Evolutionary conservation across 2,329 filamentous ascomycete genomes (phyloP).

Genomic region (Diaporthe caulivora): DNA sequence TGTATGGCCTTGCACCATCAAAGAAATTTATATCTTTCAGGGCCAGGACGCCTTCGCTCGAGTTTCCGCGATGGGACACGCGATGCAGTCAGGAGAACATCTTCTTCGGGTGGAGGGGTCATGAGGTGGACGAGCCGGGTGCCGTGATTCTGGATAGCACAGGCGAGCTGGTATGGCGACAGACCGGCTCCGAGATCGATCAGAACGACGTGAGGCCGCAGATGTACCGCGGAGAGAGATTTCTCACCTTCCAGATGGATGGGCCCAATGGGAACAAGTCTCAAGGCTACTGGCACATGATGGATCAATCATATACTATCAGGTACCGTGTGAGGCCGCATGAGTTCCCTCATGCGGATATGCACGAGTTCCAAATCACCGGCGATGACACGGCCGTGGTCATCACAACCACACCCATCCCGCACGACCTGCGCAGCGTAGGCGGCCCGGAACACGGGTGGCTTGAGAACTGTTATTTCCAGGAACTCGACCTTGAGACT

Average conservation of each 20-base stretch:
- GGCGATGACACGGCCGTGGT: constrained; percentile 55
- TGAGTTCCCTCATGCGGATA: constrained; percentile 50
- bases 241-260: constrained; percentile 52
- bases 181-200: constrained; percentile 41
- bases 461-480: constrained; percentile 53
- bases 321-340: constrained; percentile 38
- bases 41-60: constrained; percentile 34
- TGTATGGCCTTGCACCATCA: constrained; percentile 36
- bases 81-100: constrained; percentile 40
- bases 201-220: constrained; percentile 45
- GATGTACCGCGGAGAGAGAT: constrained; percentile 47
- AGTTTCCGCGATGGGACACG: constrained; percentile 40
- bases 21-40: constrained; percentile 39
- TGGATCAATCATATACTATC: constrained; percentile 38
- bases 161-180: constrained; percentile 45
- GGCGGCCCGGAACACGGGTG: constrained; percentile 49
- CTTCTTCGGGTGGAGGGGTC: constrained; percentile 40
- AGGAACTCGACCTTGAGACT: constrained; percentile 54
- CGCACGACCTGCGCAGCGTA: constrained; percentile 47
- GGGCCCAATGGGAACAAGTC: constrained; percentile 29
- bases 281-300: constrained; percentile 37
- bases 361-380: constrained; percentile 60
- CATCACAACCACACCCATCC: constrained; percentile 54
- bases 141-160: constrained; percentile 44
- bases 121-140: constrained; percentile 39